Evolutionary conservation across 2,329 filamentous ascomycete species (phyloP).

Genomic region (Cercospora zeae-maydis): DNA sequence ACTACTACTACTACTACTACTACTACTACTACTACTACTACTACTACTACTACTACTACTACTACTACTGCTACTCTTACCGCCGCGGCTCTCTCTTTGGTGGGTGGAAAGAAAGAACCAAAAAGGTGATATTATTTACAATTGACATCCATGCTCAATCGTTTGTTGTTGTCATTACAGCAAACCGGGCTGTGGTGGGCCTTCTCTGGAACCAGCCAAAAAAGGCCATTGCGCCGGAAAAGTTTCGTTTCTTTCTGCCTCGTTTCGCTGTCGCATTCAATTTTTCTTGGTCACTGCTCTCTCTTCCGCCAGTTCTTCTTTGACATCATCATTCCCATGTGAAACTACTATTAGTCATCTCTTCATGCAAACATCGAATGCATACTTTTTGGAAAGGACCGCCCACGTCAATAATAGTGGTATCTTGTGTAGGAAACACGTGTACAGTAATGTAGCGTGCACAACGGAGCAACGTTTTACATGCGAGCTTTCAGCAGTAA

Average conservation of each 20-base stretch:
- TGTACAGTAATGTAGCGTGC: slow-evolving; percentile 8
- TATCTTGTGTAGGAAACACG: slow-evolving; percentile 11
- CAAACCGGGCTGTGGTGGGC: too few relatives aligned
- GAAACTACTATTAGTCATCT: slow-evolving; percentile 15
- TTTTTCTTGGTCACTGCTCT: neutral
- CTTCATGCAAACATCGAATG: slow-evolving; percentile 16
- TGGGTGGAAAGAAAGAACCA: too few relatives aligned
- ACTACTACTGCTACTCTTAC: too few relatives aligned
- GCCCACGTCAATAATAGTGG: slow-evolving; percentile 9
- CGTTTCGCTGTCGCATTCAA: neutral
- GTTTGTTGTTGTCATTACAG: too few relatives aligned
- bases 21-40: too few relatives aligned
- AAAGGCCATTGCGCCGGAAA: too few relatives aligned
- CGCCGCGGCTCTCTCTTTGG: too few relatives aligned
- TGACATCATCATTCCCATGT: neutral
- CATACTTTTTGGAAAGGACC: slow-evolving; percentile 1
- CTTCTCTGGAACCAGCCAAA: too few relatives aligned
- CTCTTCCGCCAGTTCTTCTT: neutral
- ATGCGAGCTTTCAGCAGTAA: neutral
- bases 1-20: too few relatives aligned
- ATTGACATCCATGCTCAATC: too few relatives aligned
- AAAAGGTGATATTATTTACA: too few relatives aligned
- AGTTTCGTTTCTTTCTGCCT: neutral
- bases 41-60: too few relatives aligned
- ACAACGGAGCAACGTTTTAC: slow-evolving; percentile 1